These are phyloP conservation scores for Podospora pseudocomata DNA, from an alignment of 495 filamentous ascomycete species.

Conservation along the genomic window DNA sequence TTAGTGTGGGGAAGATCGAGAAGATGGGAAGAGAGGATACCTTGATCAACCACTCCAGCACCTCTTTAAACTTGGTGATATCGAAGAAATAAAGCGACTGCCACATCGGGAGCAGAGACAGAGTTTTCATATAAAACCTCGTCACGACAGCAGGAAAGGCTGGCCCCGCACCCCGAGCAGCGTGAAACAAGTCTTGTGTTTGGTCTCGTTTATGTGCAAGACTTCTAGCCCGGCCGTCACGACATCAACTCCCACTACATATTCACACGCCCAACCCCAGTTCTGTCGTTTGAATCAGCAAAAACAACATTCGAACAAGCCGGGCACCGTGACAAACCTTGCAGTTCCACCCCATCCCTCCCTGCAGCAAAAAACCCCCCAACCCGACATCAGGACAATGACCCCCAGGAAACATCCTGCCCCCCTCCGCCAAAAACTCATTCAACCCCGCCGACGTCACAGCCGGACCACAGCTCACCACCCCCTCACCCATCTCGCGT, in stretches of 20 bases:
- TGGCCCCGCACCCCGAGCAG: slow-evolving; percentile 50
- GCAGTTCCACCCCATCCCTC: slow-evolving; percentile 57
- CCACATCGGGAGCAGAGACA: slow-evolving; percentile 34
- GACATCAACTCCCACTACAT: slow-evolving; percentile 46
- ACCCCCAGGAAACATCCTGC: slow-evolving; percentile 48
- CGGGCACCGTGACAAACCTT: slow-evolving; percentile 17
- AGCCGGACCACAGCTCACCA: slow-evolving; percentile 43
- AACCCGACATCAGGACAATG: slow-evolving; percentile 57
- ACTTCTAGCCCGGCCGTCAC: slow-evolving; percentile 43
- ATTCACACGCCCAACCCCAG: slow-evolving; percentile 56
- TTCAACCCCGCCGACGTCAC: slow-evolving; percentile 46
- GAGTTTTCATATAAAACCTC: slow-evolving; percentile 42
- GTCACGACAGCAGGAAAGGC: slow-evolving; percentile 51
- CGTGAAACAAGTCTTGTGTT: slow-evolving; percentile 50
- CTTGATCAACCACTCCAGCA: slow-evolving; percentile 43
- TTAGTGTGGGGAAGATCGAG: neutral
- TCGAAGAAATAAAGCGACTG: slow-evolving; percentile 47
- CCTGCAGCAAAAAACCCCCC: slow-evolving; percentile 53
- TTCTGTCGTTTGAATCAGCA: slow-evolving; percentile 28
- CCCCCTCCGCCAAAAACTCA: slow-evolving; percentile 32
- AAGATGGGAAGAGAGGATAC: slow-evolving; percentile 13
- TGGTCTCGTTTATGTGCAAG: slow-evolving; percentile 34
- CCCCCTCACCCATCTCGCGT: neutral
- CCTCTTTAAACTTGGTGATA: slow-evolving; percentile 36
- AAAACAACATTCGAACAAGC: no score